Percentiles rank a stretch among this genome's conserved stretches.
These are phyloP conservation scores for Schwanniomyces etchellsii DNA, from an alignment of 1,139 yeast genomes.

Conservation along the genomic window DNA sequence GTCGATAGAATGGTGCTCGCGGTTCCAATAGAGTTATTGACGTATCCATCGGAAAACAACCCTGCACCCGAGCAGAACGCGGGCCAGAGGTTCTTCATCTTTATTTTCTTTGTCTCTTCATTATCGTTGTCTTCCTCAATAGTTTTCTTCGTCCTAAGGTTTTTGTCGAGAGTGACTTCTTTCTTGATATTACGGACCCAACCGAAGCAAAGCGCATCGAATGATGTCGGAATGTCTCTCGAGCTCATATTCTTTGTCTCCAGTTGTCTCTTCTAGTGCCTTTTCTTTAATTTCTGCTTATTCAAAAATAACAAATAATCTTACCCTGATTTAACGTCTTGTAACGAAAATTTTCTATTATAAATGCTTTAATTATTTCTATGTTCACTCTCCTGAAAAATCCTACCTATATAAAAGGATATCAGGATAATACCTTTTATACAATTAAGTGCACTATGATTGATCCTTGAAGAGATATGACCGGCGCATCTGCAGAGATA, in stretches of 20 bases:
- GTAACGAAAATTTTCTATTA: no score
- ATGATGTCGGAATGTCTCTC: constrained; percentile 46
- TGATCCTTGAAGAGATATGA: no score
- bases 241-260: constrained; percentile 34
- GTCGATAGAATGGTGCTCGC: constrained; percentile 62
- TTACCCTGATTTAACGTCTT: no score
- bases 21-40: constrained; percentile 75
- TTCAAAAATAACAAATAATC: no score
- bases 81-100: constrained; percentile 49
- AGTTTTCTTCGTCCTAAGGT: constrained; percentile 3
- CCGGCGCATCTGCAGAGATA: no score
- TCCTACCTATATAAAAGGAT: no score
- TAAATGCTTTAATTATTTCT: no score
- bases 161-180: constrained; percentile 15
- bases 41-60: constrained; percentile 84
- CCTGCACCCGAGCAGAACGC: constrained; percentile 90
- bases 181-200: constrained; percentile 25
- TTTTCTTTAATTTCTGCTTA: neutral
- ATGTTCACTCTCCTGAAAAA: no score
- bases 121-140: constrained; percentile 16
- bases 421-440: no score
- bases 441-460: no score
- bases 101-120: constrained; percentile 16
- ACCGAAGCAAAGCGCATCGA: constrained; percentile 29
- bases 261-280: neutral